Conservation (phyloP, 225 moss, liverwort and hornwort genomes). For the Physcomitrium patens region DNA sequence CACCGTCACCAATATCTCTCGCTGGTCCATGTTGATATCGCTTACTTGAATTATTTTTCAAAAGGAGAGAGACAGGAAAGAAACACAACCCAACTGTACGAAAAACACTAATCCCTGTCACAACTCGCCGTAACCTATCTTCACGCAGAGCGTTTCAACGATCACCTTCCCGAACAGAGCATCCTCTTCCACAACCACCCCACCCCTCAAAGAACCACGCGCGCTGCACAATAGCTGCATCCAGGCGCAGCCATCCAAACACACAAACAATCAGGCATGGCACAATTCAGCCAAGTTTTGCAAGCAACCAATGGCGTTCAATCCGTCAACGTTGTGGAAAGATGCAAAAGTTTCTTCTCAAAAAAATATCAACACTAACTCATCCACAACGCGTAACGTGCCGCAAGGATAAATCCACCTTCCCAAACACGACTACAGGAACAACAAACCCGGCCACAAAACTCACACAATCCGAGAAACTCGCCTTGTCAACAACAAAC, state of each 20-base stretch:
- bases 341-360: no score
- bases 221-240: neutral
- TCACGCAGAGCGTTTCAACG: neutral
- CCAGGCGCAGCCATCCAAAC: neutral
- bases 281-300: conserved; percentile 11
- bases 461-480: no score
- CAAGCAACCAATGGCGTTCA: neutral
- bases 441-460: no score
- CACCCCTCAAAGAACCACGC: conserved; percentile 17
- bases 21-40: conserved; percentile 48
- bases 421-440: no score
- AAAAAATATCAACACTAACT: neutral
- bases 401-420: neutral
- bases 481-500: no score
- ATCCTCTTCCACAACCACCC: neutral
- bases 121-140: conserved; percentile 5
- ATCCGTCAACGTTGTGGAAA: neutral
- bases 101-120: neutral
- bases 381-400: conserved; percentile 9
- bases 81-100: neutral
- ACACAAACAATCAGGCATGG: neutral
- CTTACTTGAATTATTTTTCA: neutral
- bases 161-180: neutral
- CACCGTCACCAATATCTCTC: conserved; percentile 59
- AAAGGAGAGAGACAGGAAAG: no score